Base-by-base conservation (phyloP, 2,329 filamentous ascomycete genomes). In the Mycosphaerella arachidis region DNA sequence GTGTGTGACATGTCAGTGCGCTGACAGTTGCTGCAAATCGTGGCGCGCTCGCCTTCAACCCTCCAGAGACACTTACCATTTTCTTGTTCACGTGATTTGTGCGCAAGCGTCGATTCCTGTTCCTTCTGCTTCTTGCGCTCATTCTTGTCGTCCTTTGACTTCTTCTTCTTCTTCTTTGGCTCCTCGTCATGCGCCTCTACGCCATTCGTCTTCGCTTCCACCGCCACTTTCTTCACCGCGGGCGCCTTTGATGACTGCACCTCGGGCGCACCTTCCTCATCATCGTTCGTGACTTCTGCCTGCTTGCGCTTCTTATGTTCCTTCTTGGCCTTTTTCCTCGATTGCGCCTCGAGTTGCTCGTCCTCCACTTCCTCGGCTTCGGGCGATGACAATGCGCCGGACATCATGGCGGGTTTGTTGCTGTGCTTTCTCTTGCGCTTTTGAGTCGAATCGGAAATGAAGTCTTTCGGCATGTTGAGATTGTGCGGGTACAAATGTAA, bases 251-350 rank as follows among this genome's bases (percentile, higher is more conserved):
- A 48, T 48, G 13, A 16, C 50, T n/a, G 20, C n/a, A 31, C 50
- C 13, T 52, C 50, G 4, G 50, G 50, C 46, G 35, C 40, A 24
- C 24, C 24, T 27, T 63, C 58, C 10, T 54, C 51, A 27, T 59
- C 43, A 13, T 52, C 65, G 4, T n/a, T 13, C n/a, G 40, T 16
- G 3, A 48, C 55, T 20, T 67, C 63, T 35, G 58, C 63, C 29
- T 64, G 60, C 61, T 70, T 71, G 20, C 68, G 61, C 67, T 71
- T 73, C 67, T 70, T 71, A 53, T 68, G 62, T 55, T 70, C 69
- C 63, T 70, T 69, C 68, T 71, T 71, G n/a, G 58, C 62, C 60
- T 66, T 68, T 63, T 67, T 69, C 35, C 57, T 56, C 55, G 48
- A 56, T 58, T 54, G 63, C 56, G 59, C 56, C 59, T 64, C 61